Evolutionary conservation across 768 basidiomycete genomes (phyloP).

Genomic region (Tulasnella sp.): DNA sequence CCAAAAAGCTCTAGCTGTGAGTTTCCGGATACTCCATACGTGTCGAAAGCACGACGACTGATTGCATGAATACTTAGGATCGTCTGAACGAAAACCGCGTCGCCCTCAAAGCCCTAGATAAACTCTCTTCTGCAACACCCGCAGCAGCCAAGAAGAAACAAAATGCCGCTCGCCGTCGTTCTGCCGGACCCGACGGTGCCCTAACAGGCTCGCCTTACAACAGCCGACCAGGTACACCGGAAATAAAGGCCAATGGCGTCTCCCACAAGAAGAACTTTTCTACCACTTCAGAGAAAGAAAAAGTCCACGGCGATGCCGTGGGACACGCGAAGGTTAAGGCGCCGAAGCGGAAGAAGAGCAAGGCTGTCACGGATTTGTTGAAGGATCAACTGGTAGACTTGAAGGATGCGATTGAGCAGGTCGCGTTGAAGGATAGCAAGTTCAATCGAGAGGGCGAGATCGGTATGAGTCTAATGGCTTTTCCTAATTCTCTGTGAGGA

Average conservation of each 20-base stretch:
- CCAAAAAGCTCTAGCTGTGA: constrained; percentile 49
- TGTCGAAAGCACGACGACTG: too few species aligned
- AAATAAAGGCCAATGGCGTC: constrained; percentile 1
- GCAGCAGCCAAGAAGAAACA: constrained; percentile 27
- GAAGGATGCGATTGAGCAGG: constrained; percentile 52
- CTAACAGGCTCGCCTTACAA: not conserved
- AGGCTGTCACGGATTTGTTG: constrained; percentile 52
- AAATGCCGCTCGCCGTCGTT: not conserved
- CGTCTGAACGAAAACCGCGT: constrained; percentile 59
- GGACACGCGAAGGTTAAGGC: not conserved
- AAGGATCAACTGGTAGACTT: constrained; percentile 50
- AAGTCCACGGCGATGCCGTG: not conserved
- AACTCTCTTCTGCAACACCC: constrained; percentile 51
- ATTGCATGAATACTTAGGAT: too few species aligned
- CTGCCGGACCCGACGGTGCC: not conserved
- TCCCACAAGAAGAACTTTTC: not conserved
- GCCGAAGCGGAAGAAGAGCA: constrained; percentile 22
- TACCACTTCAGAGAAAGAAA: not conserved
- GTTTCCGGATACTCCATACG: not conserved
- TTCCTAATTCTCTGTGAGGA: not conserved
- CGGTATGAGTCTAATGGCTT: constrained; percentile 24
- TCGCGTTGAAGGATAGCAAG: constrained; percentile 56
- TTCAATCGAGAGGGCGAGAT: constrained; percentile 46
- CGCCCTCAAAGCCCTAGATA: constrained; percentile 59
- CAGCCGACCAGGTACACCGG: constrained; percentile 9